phyloP scores from a whole-genome alignment of 768 basidiomycete genomes.

The Mycena rosella region DNA sequence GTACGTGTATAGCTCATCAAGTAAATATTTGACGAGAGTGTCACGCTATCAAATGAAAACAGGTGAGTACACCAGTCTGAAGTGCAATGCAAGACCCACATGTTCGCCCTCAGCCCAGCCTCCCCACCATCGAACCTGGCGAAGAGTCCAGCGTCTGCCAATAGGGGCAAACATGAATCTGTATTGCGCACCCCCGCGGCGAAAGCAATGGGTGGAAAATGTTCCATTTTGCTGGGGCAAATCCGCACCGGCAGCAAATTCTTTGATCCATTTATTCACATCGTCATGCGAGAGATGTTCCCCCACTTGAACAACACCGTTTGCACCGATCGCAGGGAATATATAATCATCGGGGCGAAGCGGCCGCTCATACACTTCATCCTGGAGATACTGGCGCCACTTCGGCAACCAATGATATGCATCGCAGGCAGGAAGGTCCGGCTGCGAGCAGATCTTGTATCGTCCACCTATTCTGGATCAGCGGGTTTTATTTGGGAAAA shows the following conservation, averaged over 20 bases:
- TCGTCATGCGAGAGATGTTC: slow-evolving; percentile 27
- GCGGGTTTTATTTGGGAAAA: not conserved
- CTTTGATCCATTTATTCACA: slow-evolving; percentile 44
- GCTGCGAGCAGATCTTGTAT: slow-evolving; percentile 17
- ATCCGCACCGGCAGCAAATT: slow-evolving; percentile 38
- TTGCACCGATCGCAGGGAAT: slow-evolving; percentile 46
- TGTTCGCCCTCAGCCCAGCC: slow-evolving; percentile 50
- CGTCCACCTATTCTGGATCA: slow-evolving; percentile 2
- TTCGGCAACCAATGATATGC: not conserved
- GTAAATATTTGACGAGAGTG: slow-evolving; percentile 40
- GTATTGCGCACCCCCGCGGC: slow-evolving; percentile 51
- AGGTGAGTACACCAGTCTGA: not conserved
- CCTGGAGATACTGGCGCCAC: slow-evolving; percentile 34
- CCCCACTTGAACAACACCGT: slow-evolving; percentile 33
- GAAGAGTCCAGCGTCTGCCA: slow-evolving; percentile 46
- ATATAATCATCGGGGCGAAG: slow-evolving; percentile 46
- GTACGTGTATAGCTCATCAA: slow-evolving; percentile 37
- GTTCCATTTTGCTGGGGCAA: slow-evolving; percentile 3
- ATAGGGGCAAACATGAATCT: slow-evolving; percentile 51
- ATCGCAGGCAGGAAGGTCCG: not conserved
- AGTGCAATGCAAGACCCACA: slow-evolving; percentile 16
- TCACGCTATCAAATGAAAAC: slow-evolving; percentile 21
- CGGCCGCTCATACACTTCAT: slow-evolving; percentile 34
- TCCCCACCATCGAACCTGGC: slow-evolving; percentile 51
- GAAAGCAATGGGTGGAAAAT: slow-evolving; percentile 50